A percentile compares a stretch with the other conserved stretches of the same genome.
Conservation (phyloP, 1,284 basidiomycete genomes). For the Leccinum fuscescens region DNA sequence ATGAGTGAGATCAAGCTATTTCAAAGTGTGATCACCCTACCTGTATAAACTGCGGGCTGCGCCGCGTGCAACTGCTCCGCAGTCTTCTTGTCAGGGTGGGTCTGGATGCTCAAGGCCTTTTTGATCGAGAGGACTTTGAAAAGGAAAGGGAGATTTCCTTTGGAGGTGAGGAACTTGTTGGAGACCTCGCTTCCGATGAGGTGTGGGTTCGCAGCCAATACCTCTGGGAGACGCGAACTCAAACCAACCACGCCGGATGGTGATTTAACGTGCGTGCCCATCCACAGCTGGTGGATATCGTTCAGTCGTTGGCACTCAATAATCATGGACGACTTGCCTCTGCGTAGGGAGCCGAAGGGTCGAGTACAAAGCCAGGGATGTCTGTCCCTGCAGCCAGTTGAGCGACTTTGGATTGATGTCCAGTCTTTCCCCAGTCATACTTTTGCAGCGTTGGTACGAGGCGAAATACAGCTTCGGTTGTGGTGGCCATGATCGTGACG, state of each 20-base stretch:
- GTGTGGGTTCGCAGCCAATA: conserved; percentile 65
- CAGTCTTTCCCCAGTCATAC: conserved; percentile 76
- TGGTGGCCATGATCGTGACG: conserved; percentile 21
- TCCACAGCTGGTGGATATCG: conserved; percentile 75
- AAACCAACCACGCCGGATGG: conserved; percentile 67
- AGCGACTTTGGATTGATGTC: conserved; percentile 62
- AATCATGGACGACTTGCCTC: conserved; percentile 41
- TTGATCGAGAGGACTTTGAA: conserved; percentile 94
- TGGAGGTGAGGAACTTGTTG: conserved; percentile 56
- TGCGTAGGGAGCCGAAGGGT: conserved; percentile 51
- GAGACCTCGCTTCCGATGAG: conserved; percentile 69
- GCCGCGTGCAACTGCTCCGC: conserved; percentile 76
- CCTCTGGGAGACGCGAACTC: conserved; percentile 50
- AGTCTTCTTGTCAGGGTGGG: conserved; percentile 92
- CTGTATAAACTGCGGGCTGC: conserved; percentile 88
- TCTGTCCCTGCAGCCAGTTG: conserved; percentile 32
- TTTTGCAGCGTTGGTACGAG: conserved; percentile 66
- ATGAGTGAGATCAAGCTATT: conserved; percentile 8
- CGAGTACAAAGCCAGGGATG: conserved; percentile 43
- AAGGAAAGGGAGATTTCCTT: conserved; percentile 85
- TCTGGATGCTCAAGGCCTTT: conserved; percentile 95
- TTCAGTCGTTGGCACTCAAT: conserved; percentile 1
- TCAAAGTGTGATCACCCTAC: conserved; percentile 40
- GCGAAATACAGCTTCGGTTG: conserved; percentile 54
- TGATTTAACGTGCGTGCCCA: conserved; percentile 93